Percentiles rank a stretch among this genome's conserved stretches.
These are phyloP conservation scores for Triangularia setosa DNA, from an alignment of 2,329 filamentous ascomycete species.

Conservation along the genomic window DNA sequence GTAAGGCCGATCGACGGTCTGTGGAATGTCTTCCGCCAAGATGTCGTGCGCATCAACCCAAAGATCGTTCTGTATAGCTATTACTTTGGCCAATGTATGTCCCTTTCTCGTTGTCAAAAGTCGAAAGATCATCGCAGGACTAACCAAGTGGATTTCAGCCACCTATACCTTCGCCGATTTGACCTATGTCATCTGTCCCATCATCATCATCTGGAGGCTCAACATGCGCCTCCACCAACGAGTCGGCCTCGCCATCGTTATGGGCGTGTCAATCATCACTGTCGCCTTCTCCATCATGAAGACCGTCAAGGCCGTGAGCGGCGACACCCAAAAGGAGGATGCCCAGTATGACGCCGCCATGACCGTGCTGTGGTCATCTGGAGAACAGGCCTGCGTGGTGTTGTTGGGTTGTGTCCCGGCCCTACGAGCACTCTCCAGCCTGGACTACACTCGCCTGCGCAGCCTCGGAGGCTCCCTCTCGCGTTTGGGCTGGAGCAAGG, in stretches of 20 bases:
- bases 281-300: conserved; percentile 7
- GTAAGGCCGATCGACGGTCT: not conserved
- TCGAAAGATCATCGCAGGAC: too few species aligned
- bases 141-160: too few species aligned
- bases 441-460: not conserved
- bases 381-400: conserved; percentile 1
- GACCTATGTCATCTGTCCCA: conserved; percentile 18
- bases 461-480: not conserved
- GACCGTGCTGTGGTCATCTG: not conserved
- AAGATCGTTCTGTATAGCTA: not conserved
- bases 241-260: conserved; percentile 11
- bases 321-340: not conserved
- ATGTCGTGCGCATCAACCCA: not conserved
- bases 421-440: not conserved
- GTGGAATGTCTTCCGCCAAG: not conserved
- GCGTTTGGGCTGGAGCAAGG: too few species aligned
- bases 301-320: not conserved
- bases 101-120: too few species aligned
- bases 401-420: not conserved
- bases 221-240: conserved; percentile 16
- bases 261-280: conserved; percentile 15
- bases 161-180: conserved; percentile 15
- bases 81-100: too few species aligned
- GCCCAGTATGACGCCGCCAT: not conserved
- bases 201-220: conserved; percentile 21